Evolutionary conservation across 2,329 filamentous ascomycete species (phyloP), one percentile per base, ranked within the genome.

Genomic region (Alternaria alternata): DNA sequence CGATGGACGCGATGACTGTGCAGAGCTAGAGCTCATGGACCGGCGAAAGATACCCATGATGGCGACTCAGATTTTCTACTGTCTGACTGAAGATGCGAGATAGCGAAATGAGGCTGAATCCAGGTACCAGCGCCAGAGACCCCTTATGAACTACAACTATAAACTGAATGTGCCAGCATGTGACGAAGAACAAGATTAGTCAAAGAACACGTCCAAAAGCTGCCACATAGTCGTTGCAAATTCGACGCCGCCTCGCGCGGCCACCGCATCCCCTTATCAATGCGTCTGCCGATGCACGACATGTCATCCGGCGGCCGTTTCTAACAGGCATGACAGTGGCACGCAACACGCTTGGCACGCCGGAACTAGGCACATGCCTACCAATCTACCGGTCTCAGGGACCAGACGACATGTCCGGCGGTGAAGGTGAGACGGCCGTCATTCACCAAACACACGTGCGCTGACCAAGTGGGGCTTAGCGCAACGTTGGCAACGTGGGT

Each of bases 31-130:
- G 54, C 65, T 67, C 51, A 61, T 46, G 12, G 65, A 66, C 11
- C 65, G 58, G 26, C 59, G 65, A 12, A 67, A 66, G 39, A 67
- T 26, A 8, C 51, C 53, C 63, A 64, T 66, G 1, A 5, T 54
- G 24, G 24, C 51, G 39, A 36, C 26, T 62, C 46, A 41, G 48
- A 48, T 39, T 30, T 16, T 30, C 5, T 30, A 5, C 0, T 30
- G 8, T 30, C 28, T 30, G 28, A 9, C 28, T 30, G 28, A 5
- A 30, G 32, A n/a, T 49, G 14, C 22, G 20, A 49, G 18, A 11
- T 36, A 7, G 3, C 1, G 14, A 49, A 8, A 11, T 26, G 1
- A 49, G 46, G 32, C 32, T 49, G 46, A 26, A 20, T 24, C 20
- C 46, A 49, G 36, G 22, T n/a, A 24, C 16, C 20, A 38, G 32